These are phyloP conservation scores for Trichoderma gamsii DNA, from an alignment of 495 filamentous ascomycete genomes.

Conservation along the genomic window DNA sequence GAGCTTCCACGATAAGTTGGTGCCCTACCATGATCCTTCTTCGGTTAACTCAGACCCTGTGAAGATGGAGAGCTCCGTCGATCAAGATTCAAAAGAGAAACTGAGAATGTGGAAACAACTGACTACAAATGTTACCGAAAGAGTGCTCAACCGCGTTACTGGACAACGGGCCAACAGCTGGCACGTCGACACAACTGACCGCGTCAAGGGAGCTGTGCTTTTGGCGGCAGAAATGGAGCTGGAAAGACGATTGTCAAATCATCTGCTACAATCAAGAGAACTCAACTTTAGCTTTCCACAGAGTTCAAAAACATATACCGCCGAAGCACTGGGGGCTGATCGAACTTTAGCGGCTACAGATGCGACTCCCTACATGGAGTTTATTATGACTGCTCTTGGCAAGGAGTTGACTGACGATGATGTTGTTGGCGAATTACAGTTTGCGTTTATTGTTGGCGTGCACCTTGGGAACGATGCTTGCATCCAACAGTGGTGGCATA, in stretches of 20 bases:
- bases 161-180: slow-evolving; percentile 40
- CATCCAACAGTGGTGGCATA: slow-evolving; percentile 80
- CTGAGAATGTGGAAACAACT: slow-evolving; percentile 37
- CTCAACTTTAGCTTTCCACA: slow-evolving; percentile 52
- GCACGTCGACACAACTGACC: slow-evolving; percentile 45
- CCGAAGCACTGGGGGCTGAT: slow-evolving; percentile 53
- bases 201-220: slow-evolving; percentile 25
- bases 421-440: slow-evolving; percentile 81
- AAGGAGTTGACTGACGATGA: slow-evolving; percentile 31
- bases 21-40: slow-evolving; percentile 29
- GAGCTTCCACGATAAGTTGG: slow-evolving; percentile 31
- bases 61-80: background rate
- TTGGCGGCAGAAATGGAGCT: slow-evolving; percentile 31
- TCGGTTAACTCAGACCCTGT: background rate
- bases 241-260: slow-evolving; percentile 7
- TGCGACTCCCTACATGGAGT: slow-evolving; percentile 29
- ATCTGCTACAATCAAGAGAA: slow-evolving; percentile 19
- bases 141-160: slow-evolving; percentile 44
- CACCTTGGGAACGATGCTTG: slow-evolving; percentile 81
- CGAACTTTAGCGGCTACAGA: slow-evolving; percentile 30
- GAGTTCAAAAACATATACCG: slow-evolving; percentile 57
- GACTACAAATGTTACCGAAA: slow-evolving; percentile 43
- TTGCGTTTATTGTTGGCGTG: slow-evolving; percentile 73
- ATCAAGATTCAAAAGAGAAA: background rate
- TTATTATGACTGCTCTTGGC: slow-evolving; percentile 19